Percentiles rank a stretch among this genome's conserved stretches.
These are phyloP conservation scores for Thraustochytrium sp. DNA, from an alignment of 352 stramenopile genomes.

Conservation along the genomic window DNA sequence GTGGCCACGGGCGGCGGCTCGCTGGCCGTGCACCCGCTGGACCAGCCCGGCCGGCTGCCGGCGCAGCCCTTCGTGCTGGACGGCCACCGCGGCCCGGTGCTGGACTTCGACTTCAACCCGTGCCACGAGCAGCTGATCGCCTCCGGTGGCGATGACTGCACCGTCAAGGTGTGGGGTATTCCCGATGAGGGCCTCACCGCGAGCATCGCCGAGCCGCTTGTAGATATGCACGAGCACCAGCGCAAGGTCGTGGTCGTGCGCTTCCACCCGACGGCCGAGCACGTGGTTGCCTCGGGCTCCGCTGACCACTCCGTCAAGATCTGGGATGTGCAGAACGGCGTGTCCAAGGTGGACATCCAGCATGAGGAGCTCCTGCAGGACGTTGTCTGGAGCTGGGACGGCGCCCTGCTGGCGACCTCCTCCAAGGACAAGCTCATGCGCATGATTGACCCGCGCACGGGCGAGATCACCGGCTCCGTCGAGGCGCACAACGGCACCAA, in stretches of 20 bases:
- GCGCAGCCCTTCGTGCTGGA: constrained; percentile 75
- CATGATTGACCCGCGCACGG: constrained; percentile 88
- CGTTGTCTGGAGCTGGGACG: constrained; percentile 94
- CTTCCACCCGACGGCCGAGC: constrained; percentile 97
- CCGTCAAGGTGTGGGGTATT: constrained; percentile 95
- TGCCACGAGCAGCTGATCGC: constrained; percentile 78
- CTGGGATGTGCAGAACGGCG: constrained; percentile 95
- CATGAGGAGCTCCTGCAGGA: constrained; percentile 83
- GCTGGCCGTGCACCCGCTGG: constrained; percentile 42
- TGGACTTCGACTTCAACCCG: constrained; percentile 99
- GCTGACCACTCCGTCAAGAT: constrained; percentile 93
- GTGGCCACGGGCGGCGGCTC: constrained; percentile 75
- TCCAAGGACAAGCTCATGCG: constrained; percentile 98
- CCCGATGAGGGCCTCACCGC: constrained; percentile 78
- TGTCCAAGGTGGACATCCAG: constrained; percentile 68
- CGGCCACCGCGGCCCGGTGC: constrained; percentile 89
- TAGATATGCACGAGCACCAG: constrained; percentile 88
- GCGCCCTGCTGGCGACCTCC: constrained; percentile 83
- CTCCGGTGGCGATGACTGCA: constrained; percentile 84
- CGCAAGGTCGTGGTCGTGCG: constrained; percentile 94
- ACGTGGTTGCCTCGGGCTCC: constrained; percentile 89
- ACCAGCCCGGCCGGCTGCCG: constrained; percentile 49
- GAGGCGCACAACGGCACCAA: constrained; percentile 93
- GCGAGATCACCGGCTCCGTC: constrained; percentile 49
- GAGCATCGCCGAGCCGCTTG: constrained; percentile 87